A percentile compares a stretch with the other conserved stretches of the same genome.
Evolutionary conservation across 2,329 filamentous ascomycete species (phyloP).

Genomic region (Escovopsis sp.): DNA sequence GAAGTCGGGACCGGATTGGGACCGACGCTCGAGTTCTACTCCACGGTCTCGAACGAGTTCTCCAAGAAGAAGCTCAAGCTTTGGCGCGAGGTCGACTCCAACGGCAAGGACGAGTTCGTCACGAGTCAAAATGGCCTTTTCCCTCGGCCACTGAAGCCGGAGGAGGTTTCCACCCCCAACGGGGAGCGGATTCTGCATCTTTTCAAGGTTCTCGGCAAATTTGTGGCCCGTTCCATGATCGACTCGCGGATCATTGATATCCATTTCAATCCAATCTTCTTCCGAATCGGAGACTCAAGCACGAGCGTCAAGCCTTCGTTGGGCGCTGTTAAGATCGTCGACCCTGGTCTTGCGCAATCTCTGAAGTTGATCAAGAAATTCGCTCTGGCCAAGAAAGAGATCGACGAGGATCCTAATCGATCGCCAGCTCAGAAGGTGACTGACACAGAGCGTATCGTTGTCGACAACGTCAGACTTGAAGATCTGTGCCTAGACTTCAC

Average conservation of each 20-base stretch:
- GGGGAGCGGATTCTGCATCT: slow-evolving; percentile 79
- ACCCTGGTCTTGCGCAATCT: slow-evolving; percentile 72
- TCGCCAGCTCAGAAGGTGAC: slow-evolving; percentile 55
- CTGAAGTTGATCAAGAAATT: slow-evolving; percentile 80
- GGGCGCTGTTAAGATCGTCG: slow-evolving; percentile 78
- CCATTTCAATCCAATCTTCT: slow-evolving; percentile 94
- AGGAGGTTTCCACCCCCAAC: slow-evolving; percentile 57
- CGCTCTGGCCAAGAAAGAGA: slow-evolving; percentile 63
- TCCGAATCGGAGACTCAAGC: slow-evolving; percentile 70
- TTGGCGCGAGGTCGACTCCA: slow-evolving; percentile 81
- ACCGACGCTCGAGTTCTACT: slow-evolving; percentile 95
- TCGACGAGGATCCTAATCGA: slow-evolving; percentile 57
- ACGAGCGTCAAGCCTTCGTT: slow-evolving; percentile 63
- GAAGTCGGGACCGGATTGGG: slow-evolving; percentile 94
- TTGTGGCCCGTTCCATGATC: slow-evolving; percentile 94
- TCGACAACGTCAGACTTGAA: slow-evolving; percentile 68
- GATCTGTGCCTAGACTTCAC: slow-evolving; percentile 91
- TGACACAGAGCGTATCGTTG: slow-evolving; percentile 51
- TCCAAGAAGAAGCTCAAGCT: slow-evolving; percentile 94
- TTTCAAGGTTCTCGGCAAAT: slow-evolving; percentile 91
- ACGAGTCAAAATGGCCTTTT: slow-evolving; percentile 78
- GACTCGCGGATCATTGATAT: slow-evolving; percentile 96
- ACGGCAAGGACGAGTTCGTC: slow-evolving; percentile 62
- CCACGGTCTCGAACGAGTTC: slow-evolving; percentile 91
- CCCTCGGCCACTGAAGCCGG: slow-evolving; percentile 74